Base-by-base conservation (phyloP, 139 green algal species). In the Axilococcus clingmanii region DNA sequence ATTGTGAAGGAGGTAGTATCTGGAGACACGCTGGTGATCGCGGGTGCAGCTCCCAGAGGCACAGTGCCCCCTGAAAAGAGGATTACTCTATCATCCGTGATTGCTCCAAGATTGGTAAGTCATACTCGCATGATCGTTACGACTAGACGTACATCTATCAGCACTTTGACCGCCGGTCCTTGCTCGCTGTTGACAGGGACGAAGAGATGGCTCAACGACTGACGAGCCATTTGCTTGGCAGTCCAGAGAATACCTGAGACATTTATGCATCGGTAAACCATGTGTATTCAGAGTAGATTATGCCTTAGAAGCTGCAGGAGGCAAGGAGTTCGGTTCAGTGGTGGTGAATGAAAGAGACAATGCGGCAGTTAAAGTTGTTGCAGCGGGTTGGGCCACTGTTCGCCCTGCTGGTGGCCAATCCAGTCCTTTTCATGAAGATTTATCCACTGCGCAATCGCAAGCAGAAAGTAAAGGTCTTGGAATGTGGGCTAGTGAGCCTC, bases 221-320 rank as follows among this genome's bases (percentile, higher is more conserved):
- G 91, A 97, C 22, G 91, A 98, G 66, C 74, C 89, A 2, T 96
- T 91, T 56, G 91, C 91, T 7, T 96, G 83, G 82, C 63, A 85
- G 17, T 74, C 77, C 4, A 71, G 85, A n/a, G 91, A 98, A 62
- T 93, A 84, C 42, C 69, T 98, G 43, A 76, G 91, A 40, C 86
- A 87, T 56, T 79, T 85, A 30, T 59, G 71, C 30, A 84, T 96
- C 33, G 91, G 91, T 15, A 78, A 94, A 79, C 44, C 66, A 20
- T 81, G 74, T 38, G 74, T 85, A 17, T 98, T 98, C 61, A 79
- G 78, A 23, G 75, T 95, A 24, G 88, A 98, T 65, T 96, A 97
- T 51, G 66, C 66, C 4, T 71, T 97, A 24, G 80, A 90, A 50
- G 67, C 63, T 25, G 78, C 88, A 12, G 73, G 70, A 32, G 80